Base-by-base conservation (phyloP, 1,139 yeast species). In the Pichia sp. region DNA sequence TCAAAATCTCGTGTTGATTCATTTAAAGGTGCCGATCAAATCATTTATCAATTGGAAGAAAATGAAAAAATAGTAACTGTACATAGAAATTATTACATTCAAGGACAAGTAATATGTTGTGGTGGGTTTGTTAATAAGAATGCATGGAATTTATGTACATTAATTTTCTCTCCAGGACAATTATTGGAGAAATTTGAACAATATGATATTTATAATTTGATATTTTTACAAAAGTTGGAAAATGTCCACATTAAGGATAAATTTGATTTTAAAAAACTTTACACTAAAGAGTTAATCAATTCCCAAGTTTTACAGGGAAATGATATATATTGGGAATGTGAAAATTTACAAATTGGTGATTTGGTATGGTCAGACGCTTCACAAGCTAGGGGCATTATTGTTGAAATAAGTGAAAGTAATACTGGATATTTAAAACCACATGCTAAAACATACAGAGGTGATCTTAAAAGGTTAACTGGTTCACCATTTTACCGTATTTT, bases 351-450 rank as follows among this genome's bases (percentile, higher is more conserved):
- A 11, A 24, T 46, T 16, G 49, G 49, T 2, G 47, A 46, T 23
- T 39, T 46, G 38, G 43, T 46, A 8, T 46, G 49, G 49, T 42
- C 44, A 1, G 46, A 42, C 26, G 37, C 34, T 20, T 42, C 42
- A 7, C 41, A 42, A 28, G 43, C 46, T 7, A 23, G 46, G 6
- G 49, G 49, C 3, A 39, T 46, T 4, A 39, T 45, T 28, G 33
- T 41, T 23, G 37, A 38, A 28, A 45, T 45, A 6, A 29, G 38
- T 26, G 47, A 45, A 16, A 7, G 22, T 10, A 22, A 25, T 22
- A 32, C 26, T 22, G 16, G 23, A 4, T 22, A 32, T 8, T 25
- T 25, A 5, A 32, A 16, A 16, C 16, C 30, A 10, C 3, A 6
- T 11, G 41, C 26, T 23, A 37, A n/a, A 6, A 37, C 23, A 4